A percentile compares a stretch with the other conserved stretches of the same genome.
Evolutionary conservation across 192 early-diverging fungal species (phyloP).

Genomic region (Diversispora eburnea): DNA sequence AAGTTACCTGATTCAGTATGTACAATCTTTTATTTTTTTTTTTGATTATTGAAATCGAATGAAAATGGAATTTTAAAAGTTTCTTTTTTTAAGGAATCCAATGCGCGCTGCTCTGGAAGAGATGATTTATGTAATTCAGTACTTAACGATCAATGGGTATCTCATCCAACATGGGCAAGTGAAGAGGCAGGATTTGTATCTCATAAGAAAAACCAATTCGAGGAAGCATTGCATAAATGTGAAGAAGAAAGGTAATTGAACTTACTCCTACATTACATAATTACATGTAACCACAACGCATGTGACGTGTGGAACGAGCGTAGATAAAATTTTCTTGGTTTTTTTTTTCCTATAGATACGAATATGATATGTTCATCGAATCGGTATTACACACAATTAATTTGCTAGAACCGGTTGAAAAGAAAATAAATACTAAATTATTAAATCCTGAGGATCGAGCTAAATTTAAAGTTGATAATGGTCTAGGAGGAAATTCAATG

Average conservation of each 20-base stretch:
- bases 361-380: slow-evolving; percentile 97
- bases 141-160: slow-evolving; percentile 94
- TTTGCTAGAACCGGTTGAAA: slow-evolving; percentile 84
- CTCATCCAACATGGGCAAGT: slow-evolving; percentile 87
- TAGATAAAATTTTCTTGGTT: too few species aligned
- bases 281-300: not conserved
- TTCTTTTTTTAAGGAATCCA: slow-evolving; percentile 38
- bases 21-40: not conserved
- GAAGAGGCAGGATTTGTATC: slow-evolving; percentile 88
- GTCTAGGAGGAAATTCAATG: slow-evolving; percentile 79
- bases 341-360: slow-evolving; percentile 42
- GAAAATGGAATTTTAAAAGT: not conserved
- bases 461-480: slow-evolving; percentile 68
- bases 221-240: slow-evolving; percentile 92
- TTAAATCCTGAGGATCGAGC: slow-evolving; percentile 67
- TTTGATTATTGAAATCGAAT: not conserved
- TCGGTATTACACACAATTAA: slow-evolving; percentile 87
- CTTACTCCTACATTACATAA: not conserved
- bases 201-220: slow-evolving; percentile 87
- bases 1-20: slow-evolving; percentile 62
- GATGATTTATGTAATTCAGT: slow-evolving; percentile 91
- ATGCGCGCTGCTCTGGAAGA: slow-evolving; percentile 80
- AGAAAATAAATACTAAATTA: slow-evolving; percentile 73
- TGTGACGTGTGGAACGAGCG: not conserved
- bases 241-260: slow-evolving; percentile 85